These are phyloP conservation scores for Lipomyces anomalus DNA, from an alignment of 805 yeast genomes.

Conservation along the genomic window DNA sequence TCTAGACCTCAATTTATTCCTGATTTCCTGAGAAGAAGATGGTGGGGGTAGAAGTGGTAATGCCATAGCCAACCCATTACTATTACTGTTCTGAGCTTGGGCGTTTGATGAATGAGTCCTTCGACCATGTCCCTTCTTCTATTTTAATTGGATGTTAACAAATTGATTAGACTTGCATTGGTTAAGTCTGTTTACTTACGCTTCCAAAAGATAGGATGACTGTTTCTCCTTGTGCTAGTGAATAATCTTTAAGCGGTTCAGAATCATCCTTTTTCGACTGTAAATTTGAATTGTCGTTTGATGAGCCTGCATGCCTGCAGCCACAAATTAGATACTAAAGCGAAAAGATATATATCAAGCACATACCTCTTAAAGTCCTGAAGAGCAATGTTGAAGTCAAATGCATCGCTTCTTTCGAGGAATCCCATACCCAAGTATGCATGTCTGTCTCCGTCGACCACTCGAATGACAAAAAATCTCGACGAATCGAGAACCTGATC, in stretches of 20 bases:
- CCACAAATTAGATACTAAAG: not conserved
- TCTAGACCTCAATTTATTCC: constrained; percentile 1
- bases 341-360: not conserved
- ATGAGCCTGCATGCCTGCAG: no score
- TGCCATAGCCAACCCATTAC: constrained; percentile 2
- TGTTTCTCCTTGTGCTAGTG: constrained; percentile 28
- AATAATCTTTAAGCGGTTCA: constrained; percentile 26
- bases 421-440: constrained; percentile 42
- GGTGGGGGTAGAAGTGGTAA: constrained; percentile 29
- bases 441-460: constrained; percentile 32
- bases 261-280: constrained; percentile 4
- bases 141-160: not conserved
- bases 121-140: constrained; percentile 1
- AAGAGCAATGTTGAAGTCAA: constrained; percentile 37
- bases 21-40: constrained; percentile 23
- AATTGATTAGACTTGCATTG: not conserved
- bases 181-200: not conserved
- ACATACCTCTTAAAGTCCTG: constrained; percentile 32
- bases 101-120: not conserved
- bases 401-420: constrained; percentile 32
- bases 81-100: not conserved
- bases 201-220: constrained; percentile 23
- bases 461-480: constrained; percentile 36
- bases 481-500: constrained; percentile 33
- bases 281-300: no score